Evolutionary conservation across 2,329 filamentous ascomycete species (phyloP), one percentile per base, ranked within the genome.

Genomic region (Gnomoniopsis smithogilvyi): DNA sequence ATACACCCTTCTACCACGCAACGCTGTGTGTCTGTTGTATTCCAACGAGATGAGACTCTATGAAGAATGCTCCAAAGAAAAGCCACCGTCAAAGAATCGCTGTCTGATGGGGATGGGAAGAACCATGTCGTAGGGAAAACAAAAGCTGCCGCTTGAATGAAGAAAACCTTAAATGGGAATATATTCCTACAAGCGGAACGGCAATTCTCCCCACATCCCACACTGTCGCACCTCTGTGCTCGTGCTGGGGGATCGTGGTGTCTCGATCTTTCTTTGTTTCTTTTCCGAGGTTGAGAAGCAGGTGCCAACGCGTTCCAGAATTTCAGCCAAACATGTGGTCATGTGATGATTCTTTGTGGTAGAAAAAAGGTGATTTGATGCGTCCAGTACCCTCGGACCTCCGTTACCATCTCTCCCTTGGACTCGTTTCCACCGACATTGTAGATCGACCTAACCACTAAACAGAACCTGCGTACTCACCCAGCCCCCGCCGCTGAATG

Each of bases 151-250:
- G 21, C 19, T n/a, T 11, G 45, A 24, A 24, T 19, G 45, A 24
- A 47, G 24, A 48, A 34, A 51, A 53, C 49, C 57, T 56, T 52
- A 62, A 57, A 55, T 49, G 45, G 53, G 41, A 59, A 63, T 66
- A 67, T 67, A 66, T 67, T 68, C 64, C 65, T 67, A 67, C 64
- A 67, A 63, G 59, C 41, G 41, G 45, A 46, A 45, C 58, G 43
- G 34, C 61, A 17, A 30, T 33, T 54, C 33, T 43, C 56, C 53
- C 11, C 33, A 19, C 24, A 10, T 14, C 19, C 51, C 22, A 15
- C 7, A 1, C 17, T n/a, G 41, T 19, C 36, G 15, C 19, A 26
- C 34, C 3, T 24, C 24, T 26, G 17, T 54, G 24, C 41, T 21
- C 24, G 45, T 56, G 38, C 41, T 10, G 24, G 2, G n/a, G 22